Conservation (phyloP, 495 filamentous ascomycete genomes). For the Penicillium waksmanii region DNA sequence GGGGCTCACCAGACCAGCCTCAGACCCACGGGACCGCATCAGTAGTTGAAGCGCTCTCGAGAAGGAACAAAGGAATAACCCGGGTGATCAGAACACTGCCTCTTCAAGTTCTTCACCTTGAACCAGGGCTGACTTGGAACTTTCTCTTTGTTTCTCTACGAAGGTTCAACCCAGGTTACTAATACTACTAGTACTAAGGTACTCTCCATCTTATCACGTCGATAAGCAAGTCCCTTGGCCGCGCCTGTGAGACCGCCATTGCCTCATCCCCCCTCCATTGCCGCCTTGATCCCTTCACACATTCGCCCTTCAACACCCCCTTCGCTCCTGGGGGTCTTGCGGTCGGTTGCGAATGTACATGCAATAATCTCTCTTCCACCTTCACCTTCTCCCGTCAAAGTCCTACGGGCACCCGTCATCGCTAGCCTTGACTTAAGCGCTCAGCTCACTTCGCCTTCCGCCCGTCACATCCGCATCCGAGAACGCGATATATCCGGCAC, state of each 20-base stretch:
- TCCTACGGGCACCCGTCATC: neutral
- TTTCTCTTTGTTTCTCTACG: neutral
- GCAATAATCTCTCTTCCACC: neutral
- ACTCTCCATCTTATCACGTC: constrained; percentile 28
- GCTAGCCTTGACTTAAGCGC: constrained; percentile 4
- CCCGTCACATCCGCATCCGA: neutral
- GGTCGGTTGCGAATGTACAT: constrained; percentile 1
- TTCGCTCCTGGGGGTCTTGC: neutral
- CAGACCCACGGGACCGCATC: constrained; percentile 20
- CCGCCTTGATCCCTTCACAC: constrained; percentile 20
- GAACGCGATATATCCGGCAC: neutral
- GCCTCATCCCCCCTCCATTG: constrained; percentile 33
- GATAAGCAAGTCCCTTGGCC: constrained; percentile 32
- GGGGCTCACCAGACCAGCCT: constrained; percentile 9
- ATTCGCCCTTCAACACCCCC: constrained; percentile 16
- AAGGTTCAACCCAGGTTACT: too few species aligned
- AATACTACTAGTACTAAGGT: too few species aligned
- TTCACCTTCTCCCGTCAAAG: neutral
- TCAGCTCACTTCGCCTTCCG: constrained; percentile 2
- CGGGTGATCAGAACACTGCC: neutral
- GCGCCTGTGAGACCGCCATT: constrained; percentile 30
- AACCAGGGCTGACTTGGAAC: neutral
- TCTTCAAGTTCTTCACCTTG: neutral
- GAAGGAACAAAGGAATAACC: constrained; percentile 4
- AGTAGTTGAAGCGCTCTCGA: neutral